Conservation (phyloP, 345 rosid species). For the Cochlearia excelsa region DNA sequence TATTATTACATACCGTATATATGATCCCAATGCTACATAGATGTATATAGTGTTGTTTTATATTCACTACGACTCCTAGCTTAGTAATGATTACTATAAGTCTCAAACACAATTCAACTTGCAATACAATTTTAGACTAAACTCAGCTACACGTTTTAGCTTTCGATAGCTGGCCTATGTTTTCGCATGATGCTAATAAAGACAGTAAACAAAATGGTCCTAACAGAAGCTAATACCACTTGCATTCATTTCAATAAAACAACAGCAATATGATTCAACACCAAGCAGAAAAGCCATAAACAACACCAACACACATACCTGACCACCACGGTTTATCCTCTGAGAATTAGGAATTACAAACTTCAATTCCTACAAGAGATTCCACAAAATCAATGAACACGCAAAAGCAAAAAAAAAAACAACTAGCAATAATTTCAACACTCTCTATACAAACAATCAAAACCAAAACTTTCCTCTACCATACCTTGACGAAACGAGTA, state of each 20-base stretch:
- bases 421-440: not conserved
- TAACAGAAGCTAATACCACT: constrained; percentile 8
- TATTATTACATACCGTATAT: not conserved
- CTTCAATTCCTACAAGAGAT: constrained; percentile 64
- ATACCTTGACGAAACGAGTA: constrained; percentile 70
- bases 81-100: not conserved
- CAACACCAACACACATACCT: constrained; percentile 43
- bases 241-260: not conserved
- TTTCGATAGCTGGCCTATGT: not conserved
- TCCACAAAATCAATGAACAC: constrained; percentile 20
- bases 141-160: constrained; percentile 1
- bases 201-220: constrained; percentile 7
- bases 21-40: not conserved
- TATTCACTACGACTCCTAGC: constrained; percentile 13
- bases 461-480: not conserved
- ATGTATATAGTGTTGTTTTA: not conserved
- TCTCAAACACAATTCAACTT: too few species aligned
- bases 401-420: not conserved
- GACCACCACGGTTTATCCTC: constrained; percentile 80
- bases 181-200: not conserved
- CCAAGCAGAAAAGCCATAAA: not conserved
- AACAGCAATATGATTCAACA: too few species aligned
- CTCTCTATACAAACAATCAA: not conserved
- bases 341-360: constrained; percentile 75
- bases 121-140: not conserved